A percentile compares a stretch with the other conserved stretches of the same genome.
Conservation (phyloP, 2,329 filamentous ascomycete genomes). For the Nigrospora sphaerica region DNA sequence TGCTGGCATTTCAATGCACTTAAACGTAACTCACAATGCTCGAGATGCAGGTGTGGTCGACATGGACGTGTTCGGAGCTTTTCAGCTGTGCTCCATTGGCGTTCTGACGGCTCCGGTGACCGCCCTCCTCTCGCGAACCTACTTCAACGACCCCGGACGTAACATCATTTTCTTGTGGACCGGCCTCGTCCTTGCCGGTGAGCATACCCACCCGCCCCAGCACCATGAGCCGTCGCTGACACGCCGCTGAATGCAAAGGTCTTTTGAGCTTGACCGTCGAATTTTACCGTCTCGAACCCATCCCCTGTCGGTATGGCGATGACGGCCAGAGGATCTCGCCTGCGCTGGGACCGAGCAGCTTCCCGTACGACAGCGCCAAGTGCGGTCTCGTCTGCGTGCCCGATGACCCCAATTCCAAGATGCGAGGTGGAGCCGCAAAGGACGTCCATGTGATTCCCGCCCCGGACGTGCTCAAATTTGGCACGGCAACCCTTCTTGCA, state of each 20-base stretch:
- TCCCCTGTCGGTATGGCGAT: constrained; percentile 32
- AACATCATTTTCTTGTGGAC: constrained; percentile 65
- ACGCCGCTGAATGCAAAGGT: constrained; percentile 13
- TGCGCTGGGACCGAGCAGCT: constrained; percentile 12
- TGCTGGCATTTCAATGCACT: no score
- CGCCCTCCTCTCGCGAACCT: constrained; percentile 53
- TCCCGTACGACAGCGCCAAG: constrained; percentile 35
- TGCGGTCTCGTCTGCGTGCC: constrained; percentile 42
- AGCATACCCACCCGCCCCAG: constrained; percentile 10
- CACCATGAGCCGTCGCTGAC: not conserved
- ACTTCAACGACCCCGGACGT: constrained; percentile 55
- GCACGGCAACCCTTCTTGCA: constrained; percentile 51
- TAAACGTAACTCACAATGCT: not conserved
- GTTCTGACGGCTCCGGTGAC: constrained; percentile 58
- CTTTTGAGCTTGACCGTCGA: constrained; percentile 56
- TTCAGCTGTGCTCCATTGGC: constrained; percentile 60
- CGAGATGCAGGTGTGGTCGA: constrained; percentile 48
- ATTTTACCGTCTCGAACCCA: constrained; percentile 48
- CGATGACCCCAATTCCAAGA: constrained; percentile 43
- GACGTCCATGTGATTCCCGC: constrained; percentile 58
- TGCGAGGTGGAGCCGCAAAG: constrained; percentile 47
- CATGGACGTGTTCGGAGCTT: constrained; percentile 62
- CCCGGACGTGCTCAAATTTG: constrained; percentile 48
- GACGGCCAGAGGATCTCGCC: constrained; percentile 26
- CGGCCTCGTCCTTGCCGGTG: constrained; percentile 50